These are phyloP conservation scores for Candida labiduridarum DNA, from an alignment of 1,139 yeast genomes.

Conservation along the genomic window DNA sequence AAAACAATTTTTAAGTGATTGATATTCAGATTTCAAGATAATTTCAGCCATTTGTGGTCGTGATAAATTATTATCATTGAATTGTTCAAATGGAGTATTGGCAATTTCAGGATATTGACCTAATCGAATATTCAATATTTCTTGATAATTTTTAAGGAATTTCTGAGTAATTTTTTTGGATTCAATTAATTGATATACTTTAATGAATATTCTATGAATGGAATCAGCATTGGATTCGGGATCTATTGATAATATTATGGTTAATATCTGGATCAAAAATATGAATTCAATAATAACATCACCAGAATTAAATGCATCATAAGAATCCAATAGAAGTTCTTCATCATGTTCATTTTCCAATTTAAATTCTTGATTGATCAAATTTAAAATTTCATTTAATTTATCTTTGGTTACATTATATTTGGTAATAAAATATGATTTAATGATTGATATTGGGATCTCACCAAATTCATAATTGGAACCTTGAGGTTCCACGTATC, in stretches of 20 bases:
- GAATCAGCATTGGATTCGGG: constrained; percentile 31
- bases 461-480: constrained; percentile 86
- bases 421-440: constrained; percentile 29
- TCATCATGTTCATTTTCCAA: constrained; percentile 35
- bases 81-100: constrained; percentile 22
- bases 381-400: constrained; percentile 32
- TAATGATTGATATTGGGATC: constrained; percentile 49
- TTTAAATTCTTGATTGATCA: constrained; percentile 24
- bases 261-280: constrained; percentile 53
- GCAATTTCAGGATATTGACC: constrained; percentile 42
- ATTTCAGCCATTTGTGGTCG: constrained; percentile 50
- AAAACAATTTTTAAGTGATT: constrained; percentile 47
- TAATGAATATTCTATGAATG: constrained; percentile 47
- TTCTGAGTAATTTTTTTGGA: constrained; percentile 39
- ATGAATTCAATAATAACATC: constrained; percentile 60
- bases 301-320: constrained; percentile 60
- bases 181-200: constrained; percentile 50
- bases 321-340: constrained; percentile 55
- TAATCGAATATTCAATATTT: constrained; percentile 37
- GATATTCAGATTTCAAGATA: constrained; percentile 56
- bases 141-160: constrained; percentile 32
- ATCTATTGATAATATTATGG: constrained; percentile 43
- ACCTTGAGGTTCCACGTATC: constrained; percentile 79
- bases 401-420: constrained; percentile 23
- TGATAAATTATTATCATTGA: constrained; percentile 5